Evolutionary conservation across 371 early-diverging fungal genomes (phyloP), one percentile per base, ranked within the genome.

Genomic region (Dinochytrium kinnereticum): DNA sequence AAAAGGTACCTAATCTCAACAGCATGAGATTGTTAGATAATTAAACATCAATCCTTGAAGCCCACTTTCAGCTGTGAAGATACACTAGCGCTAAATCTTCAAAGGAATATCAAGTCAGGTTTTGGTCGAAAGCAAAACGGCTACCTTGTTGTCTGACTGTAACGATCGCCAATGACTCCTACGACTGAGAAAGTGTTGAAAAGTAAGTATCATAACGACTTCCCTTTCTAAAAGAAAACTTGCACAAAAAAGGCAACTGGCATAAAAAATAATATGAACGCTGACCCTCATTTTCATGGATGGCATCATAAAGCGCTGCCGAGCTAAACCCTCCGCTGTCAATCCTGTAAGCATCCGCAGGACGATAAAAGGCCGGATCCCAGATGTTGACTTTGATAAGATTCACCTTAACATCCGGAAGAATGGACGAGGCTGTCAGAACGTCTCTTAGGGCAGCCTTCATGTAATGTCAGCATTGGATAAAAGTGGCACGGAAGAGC

Each of bases 261-360:
- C 7, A 13, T 13, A 44, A 44, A 51, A 34, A n/a, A n/a, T 51
- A 26, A 61, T 15, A 37, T 44, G 19, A 44, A 19, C 30, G 59
- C 19, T 34, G 10, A 26, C 68, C 74, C 68, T 39, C 68, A 49
- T 17, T 69, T 59, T 10, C 49, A 30, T 34, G 51, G 13, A 70
- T 49, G 31, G 68, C 34, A 24, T 71, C 65, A 28, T 37, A 66
- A 21, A 70, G 34, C 21, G 64, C 67, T 5, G 70, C 55, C 7
- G 71, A 40, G 51, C 57, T 36, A 51, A 66, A 75, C 15, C 75
- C 75, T 13, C 75, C 75, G 71, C 70, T 69, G 64, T 69, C 66
- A 49, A 69, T 38, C 61, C 24, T 61, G 61, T 15, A 34, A 61
- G 36, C 13, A 34, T 61, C 61, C 30, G 37, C 19, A 70, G 24